Base-by-base conservation (phyloP, 495 filamentous ascomycete species). In the Articulospora tetracladia region DNA sequence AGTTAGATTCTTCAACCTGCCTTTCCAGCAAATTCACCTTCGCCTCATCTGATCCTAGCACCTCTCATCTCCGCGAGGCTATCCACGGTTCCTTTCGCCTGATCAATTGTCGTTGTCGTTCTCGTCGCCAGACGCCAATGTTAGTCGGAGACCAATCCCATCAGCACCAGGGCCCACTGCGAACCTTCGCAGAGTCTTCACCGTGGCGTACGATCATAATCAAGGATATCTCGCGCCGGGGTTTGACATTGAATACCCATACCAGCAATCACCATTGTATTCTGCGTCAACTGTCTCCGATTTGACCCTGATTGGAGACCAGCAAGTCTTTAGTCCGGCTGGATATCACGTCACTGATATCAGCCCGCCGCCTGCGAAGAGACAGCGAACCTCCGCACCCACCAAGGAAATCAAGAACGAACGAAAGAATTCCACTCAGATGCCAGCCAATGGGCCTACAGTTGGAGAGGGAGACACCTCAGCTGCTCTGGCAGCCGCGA, bases 401-500 rank as follows among this genome's bases (percentile, higher is more conserved):
- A 47, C 11, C 13, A 28, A 58, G 50, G 53, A 54, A 47, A 53
- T 36, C 41, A 48, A 61, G 58, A 53, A 57, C 15, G 47, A 27
- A 55, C 27, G 19, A 20, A 57, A 60, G 26, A 59, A 20, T 20
- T 17, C 19, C n/a, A 32, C 20, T 3, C 64, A 48, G 64, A 69
- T 71, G 68, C 34, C 60, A n/a, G 69, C 51, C 15, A 64, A 67
- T 52, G 53, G 64, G 23, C 17, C 15, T 44, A 55, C 59, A 7
- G 68, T 55, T 30, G 70, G 67, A 24, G 51, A 30, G 27, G 53
- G 68, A 34, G 61, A 57, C 6, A 66, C 60, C 17, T 17, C 39
- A n/a, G 68, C 34, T 26, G 36, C 39, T 0, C 41, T 61, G n/a
- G 68, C 70, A 27, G 70, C 73, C 1, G 64, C 71, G n/a, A 90